Evolutionary conservation across 2,329 filamentous ascomycete genomes (phyloP), one percentile per base, ranked within the genome.

Genomic region (Nemania sp.): DNA sequence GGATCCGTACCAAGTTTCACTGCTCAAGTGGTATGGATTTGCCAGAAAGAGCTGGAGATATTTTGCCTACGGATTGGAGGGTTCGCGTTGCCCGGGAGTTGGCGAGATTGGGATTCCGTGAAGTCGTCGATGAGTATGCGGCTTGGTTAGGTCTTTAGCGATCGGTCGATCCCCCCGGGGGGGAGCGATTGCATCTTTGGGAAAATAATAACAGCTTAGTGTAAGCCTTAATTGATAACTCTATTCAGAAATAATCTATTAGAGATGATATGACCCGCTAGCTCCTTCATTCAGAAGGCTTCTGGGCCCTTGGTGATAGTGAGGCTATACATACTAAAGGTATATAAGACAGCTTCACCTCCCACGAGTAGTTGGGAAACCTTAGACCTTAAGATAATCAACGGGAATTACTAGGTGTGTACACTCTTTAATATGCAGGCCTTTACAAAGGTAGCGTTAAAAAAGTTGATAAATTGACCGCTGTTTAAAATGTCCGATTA

Each of bases 1-100:
- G 51, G 51, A 44, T 53, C n/a, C 31, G 51, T 37, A 53, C 51
- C 24, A 53, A 53, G 39, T 53, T 53, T 53, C 51, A 24, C 31
- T 44, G 30, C 31, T 53, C 44, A n/a, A 44, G 51, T 49, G 51
- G 51, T 17, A 19, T 53, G 44, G 50, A 53, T 37, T 43, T 53
- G 17, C 22, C 43, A 11, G 37, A 53, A 30, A 48, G 50, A 43
- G 44, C 44, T 52, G 49, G 42, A 22, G 36, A 42, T 47, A n/a
- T 36, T 42, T n/a, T 22, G 42, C 34, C 11, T 41, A 36, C 34
- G 43, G 49, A 52, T 47, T 52, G 44, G 50, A 53, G 50, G 17
- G 22, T 23, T 53, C 50, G 50, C 17, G 50, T 53, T 39, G 22
- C 50, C 31, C 44, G 23, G 23, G 43, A 53, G 43, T 31, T 53